Conservation (phyloP, 345 rosid genomes). For the Corchorus capsularis region DNA sequence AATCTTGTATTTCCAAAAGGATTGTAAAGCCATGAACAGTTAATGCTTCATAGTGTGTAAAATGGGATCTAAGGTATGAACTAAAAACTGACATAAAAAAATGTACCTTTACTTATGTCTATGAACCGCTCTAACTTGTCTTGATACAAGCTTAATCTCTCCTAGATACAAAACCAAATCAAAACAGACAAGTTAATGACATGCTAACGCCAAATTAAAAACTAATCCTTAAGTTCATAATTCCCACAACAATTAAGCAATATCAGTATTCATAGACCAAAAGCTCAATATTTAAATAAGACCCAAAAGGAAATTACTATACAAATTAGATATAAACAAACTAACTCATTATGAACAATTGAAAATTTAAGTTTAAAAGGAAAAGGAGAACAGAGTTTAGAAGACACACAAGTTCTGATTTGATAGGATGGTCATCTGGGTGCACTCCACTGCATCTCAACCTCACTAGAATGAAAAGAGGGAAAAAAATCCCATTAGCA, state of each 20-base stretch:
- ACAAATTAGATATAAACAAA: neutral
- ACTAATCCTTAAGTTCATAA: neutral
- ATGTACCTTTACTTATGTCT: constrained; percentile 72
- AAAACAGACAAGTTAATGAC: neutral
- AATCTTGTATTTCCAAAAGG: neutral
- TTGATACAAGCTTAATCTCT: constrained; percentile 68
- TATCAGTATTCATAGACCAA: neutral
- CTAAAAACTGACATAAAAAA: constrained; percentile 4
- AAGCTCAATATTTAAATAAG: neutral
- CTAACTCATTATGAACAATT: neutral
- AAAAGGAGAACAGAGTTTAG: neutral
- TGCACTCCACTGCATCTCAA: constrained; percentile 76
- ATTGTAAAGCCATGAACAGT: neutral
- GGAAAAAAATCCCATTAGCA: neutral
- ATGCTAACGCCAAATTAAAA: neutral
- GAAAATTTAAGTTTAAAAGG: constrained; percentile 4
- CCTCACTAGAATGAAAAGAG: constrained; percentile 54
- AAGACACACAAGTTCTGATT: constrained; percentile 79
- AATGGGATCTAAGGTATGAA: neutral
- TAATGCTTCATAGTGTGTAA: neutral
- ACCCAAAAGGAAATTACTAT: constrained; percentile 18
- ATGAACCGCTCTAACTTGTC: constrained; percentile 59
- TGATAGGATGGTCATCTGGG: constrained; percentile 83
- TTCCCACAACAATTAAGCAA: neutral
- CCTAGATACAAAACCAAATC: constrained; percentile 45